Evolutionary conservation across 1,284 basidiomycete genomes (phyloP), one percentile per base, ranked within the genome.

Genomic region (Apiotrichum sp.): DNA sequence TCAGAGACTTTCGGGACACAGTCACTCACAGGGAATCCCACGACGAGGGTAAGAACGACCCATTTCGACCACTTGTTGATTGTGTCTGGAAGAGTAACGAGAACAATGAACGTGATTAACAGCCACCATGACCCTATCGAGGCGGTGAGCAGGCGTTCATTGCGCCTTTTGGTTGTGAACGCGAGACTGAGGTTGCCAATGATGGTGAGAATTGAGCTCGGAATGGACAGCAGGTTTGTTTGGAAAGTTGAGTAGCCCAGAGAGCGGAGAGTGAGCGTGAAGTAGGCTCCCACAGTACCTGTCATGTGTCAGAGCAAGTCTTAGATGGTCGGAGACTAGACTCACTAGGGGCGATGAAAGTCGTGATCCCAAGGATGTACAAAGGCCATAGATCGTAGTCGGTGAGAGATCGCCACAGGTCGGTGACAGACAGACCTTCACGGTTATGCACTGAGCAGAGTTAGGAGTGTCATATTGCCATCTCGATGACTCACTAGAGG

Each of bases 371-470:
- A 11, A 78, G 59, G 9, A 73, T 33, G 56, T 78, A 79, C 9
- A 78, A 51, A 0, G 76, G 76, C 69, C 69, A 76, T 4, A 78
- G 63, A 48, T 79, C 75, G 49, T 68, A 77, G 56, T 78, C 77
- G 6, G 55, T 59, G 2, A 78, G 33, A 0, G 69, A 65, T 14
- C 55, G 52, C 62, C 62, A 67, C 13, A 76, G 52, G 14, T 66
- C 58, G 2, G 40, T 51, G 16, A 65, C 29, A 2, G 57, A 56
- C 13, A 75, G 50, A 5, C 73, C 77, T 54, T 79, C 65, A 14
- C 78, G 71, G 56, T 79, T 79, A 69, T 79, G 74, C 78, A 79
- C 49, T 66, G 43, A 41, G 40, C 9, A 22, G 50, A 11, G 36
- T 38, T 13, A 38, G 36, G 22, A 22, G 36, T 7, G 7, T 38